phyloP scores from a whole-genome alignment of 192 early-diverging fungal genomes.

The Coemansia sp. region DNA sequence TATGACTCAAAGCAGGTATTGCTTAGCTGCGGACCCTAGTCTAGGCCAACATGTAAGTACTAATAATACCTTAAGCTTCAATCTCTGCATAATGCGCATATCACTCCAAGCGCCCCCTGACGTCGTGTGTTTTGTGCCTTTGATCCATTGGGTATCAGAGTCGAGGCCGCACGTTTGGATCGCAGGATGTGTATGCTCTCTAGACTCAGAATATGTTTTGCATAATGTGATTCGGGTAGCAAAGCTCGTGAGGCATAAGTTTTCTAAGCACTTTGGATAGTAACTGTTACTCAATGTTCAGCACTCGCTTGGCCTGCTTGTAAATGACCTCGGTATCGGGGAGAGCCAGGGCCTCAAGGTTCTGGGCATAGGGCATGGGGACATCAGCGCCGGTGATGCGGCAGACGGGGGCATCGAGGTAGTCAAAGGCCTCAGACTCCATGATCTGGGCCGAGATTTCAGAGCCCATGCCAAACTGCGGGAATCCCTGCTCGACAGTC shows the following conservation, averaged over 20 bases:
- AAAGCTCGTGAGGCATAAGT: conserved; percentile 3
- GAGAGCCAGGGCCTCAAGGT: conserved; percentile 88
- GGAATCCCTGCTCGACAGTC: conserved; percentile 96
- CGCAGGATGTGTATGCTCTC: not conserved
- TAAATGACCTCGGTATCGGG: conserved; percentile 83
- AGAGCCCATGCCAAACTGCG: conserved; percentile 89
- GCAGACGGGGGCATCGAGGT: conserved; percentile 91
- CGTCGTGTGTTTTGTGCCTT: no score
- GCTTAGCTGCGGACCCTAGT: not conserved
- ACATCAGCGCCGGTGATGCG: conserved; percentile 96
- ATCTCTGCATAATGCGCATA: not conserved
- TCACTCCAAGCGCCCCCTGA: not conserved
- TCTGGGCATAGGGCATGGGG: conserved; percentile 95
- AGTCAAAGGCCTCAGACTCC: conserved; percentile 96
- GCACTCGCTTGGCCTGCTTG: conserved; percentile 72
- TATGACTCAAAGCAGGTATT: not conserved
- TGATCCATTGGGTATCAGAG: not conserved
- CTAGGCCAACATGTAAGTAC: not conserved
- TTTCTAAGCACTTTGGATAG: not conserved
- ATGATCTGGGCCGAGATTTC: conserved; percentile 96
- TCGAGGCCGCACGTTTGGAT: not conserved
- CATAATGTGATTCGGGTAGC: conserved; percentile 1
- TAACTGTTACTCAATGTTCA: conserved; percentile 43
- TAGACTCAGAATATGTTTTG: not conserved
- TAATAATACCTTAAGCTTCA: not conserved